Conservation (phyloP, 352 stramenopile genomes). For the Phytopythium oedochilum region DNA sequence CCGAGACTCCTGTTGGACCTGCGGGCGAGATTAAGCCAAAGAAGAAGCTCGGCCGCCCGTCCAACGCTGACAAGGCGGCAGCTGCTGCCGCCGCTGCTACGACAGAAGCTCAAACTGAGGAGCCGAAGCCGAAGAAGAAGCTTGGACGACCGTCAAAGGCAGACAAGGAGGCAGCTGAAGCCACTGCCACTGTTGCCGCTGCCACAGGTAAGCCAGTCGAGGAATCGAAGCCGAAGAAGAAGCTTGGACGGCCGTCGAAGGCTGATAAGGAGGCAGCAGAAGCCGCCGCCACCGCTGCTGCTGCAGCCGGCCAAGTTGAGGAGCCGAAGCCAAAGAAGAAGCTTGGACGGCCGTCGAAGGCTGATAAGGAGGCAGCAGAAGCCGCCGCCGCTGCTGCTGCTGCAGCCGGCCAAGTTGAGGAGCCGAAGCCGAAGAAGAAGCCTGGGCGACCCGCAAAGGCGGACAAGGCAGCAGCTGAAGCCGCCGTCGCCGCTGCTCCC, state of each 20-base stretch:
- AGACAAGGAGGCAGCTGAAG: constrained; percentile 5
- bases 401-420: neutral
- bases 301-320: neutral
- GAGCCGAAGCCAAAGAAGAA: constrained; percentile 2
- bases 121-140: constrained; percentile 6
- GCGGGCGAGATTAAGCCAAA: neutral
- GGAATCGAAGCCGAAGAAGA: neutral
- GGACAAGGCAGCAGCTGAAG: constrained; percentile 5
- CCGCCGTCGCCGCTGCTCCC: neutral
- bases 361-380: constrained; percentile 3
- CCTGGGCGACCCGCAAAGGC: constrained; percentile 12
- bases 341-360: neutral
- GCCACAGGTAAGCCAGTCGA: neutral
- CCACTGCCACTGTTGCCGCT: neutral
- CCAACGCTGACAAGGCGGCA: constrained; percentile 5
- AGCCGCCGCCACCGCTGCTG: neutral
- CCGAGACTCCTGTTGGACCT: neutral
- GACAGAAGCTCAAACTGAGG: neutral
- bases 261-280: constrained; percentile 3
- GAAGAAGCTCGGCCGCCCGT: neutral
- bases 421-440: constrained; percentile 6
- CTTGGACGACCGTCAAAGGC: constrained; percentile 12
- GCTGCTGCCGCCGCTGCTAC: neutral
- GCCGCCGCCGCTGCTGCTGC: constrained; percentile 6
- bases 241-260: constrained; percentile 1